These are phyloP conservation scores for Tetrastigma voinierianum DNA, from an alignment of 164 flowering plant species.

Conservation along the genomic window DNA sequence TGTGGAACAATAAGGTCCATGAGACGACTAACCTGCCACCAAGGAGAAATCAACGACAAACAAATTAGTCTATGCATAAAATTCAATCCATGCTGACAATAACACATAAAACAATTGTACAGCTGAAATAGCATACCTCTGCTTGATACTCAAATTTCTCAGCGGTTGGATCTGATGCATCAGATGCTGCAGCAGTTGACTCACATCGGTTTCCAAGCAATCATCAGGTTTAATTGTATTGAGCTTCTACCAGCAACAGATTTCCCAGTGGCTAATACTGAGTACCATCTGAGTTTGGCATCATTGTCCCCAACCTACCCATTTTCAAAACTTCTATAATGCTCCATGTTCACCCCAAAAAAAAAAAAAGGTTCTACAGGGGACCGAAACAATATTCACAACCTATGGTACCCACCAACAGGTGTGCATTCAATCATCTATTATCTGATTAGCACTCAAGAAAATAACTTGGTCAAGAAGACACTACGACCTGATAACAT, in stretches of 20 bases:
- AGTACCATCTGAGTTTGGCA: constrained; percentile 42
- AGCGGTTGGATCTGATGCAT: constrained; percentile 48
- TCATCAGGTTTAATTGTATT: constrained; percentile 23
- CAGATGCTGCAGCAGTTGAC: constrained; percentile 79
- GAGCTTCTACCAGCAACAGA: constrained; percentile 5
- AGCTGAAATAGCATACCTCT: constrained; percentile 49
- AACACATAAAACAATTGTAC: not conserved
- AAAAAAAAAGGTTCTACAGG: not conserved
- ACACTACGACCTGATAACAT: too few species aligned
- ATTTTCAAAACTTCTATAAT: not conserved
- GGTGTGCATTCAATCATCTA: not conserved
- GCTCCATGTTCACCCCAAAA: too few species aligned
- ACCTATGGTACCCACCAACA: not conserved
- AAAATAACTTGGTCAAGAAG: not conserved
- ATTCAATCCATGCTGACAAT: not conserved
- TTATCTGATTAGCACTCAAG: too few species aligned
- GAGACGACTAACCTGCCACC: constrained; percentile 84
- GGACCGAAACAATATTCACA: not conserved
- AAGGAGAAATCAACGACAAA: not conserved
- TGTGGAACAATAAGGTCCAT: constrained; percentile 97
- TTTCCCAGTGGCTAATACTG: constrained; percentile 34
- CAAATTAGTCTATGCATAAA: not conserved
- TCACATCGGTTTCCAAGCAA: constrained; percentile 52
- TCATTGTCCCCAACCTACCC: constrained; percentile 39
- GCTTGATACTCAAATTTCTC: constrained; percentile 96